These are phyloP conservation scores for Umbellularia californica DNA, from an alignment of 164 flowering plant genomes.

Conservation along the genomic window DNA sequence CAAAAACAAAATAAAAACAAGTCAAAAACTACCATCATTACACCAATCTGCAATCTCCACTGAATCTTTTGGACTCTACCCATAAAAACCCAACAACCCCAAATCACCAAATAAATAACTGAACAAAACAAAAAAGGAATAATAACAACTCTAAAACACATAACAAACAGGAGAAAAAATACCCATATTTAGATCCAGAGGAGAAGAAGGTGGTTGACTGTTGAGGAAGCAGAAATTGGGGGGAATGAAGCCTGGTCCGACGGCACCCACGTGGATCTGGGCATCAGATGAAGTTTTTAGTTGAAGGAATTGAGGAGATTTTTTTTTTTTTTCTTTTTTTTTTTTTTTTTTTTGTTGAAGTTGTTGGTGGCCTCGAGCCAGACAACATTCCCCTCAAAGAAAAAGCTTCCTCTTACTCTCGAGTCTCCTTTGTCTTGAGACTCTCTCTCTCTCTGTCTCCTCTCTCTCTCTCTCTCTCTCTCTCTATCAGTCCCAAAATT, in stretches of 20 bases:
- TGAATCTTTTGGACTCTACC: conserved; percentile 12
- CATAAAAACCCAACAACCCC: conserved; percentile 4
- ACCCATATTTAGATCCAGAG: not conserved
- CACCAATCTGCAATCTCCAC: conserved; percentile 47
- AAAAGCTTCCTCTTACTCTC: conserved; percentile 23
- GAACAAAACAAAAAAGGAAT: too few species aligned
- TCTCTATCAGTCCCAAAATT: conserved; percentile 11
- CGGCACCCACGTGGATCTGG: conserved; percentile 25
- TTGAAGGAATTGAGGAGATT: not conserved
- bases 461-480: too few species aligned
- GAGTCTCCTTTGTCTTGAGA: not conserved
- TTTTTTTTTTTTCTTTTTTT: too few species aligned
- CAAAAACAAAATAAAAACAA: conserved; percentile 9
- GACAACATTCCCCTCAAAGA: conserved; percentile 84
- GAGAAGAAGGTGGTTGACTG: not conserved
- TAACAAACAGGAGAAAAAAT: conserved; percentile 2
- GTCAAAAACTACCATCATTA: conserved; percentile 52
- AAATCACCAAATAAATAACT: not conserved
- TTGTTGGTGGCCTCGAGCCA: conserved; percentile 66
- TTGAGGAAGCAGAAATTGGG: conserved; percentile 37
- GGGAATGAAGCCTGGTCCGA: conserved; percentile 93
- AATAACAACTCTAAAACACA: not conserved
- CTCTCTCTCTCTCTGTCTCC: not conserved
- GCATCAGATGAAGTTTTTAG: not conserved
- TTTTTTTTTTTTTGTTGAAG: not conserved